A percentile compares a stretch with the other conserved stretches of the same genome.
phyloP scores from a whole-genome alignment of 495 filamentous ascomycete genomes.

The Physcia stellaris region DNA sequence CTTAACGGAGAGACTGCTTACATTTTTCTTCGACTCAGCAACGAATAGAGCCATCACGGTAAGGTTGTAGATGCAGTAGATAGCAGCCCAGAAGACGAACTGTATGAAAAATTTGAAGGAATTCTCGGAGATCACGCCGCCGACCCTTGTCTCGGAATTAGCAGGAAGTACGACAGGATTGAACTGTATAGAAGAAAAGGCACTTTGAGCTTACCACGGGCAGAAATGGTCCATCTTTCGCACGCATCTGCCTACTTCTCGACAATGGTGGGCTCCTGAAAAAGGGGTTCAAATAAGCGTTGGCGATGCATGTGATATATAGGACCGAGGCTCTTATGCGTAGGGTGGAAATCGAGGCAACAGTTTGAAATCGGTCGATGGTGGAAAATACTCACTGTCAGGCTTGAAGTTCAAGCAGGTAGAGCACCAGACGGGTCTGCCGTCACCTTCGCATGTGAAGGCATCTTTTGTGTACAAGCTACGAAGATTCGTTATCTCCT shows the following conservation, averaged over 20 bases:
- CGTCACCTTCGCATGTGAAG: conserved; percentile 69
- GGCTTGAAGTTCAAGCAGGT: conserved; percentile 71
- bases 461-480: conserved; percentile 65
- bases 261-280: conserved; percentile 77
- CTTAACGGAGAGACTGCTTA: conserved; percentile 3
- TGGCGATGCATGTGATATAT: too few relatives aligned
- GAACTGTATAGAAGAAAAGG: too few relatives aligned
- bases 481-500: conserved; percentile 23
- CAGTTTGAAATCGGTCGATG: too few relatives aligned
- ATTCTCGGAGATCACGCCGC: conserved; percentile 74
- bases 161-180: too few relatives aligned
- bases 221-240: conserved; percentile 90
- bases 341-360: too few relatives aligned
- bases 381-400: too few relatives aligned
- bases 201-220: conserved; percentile 73
- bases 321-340: too few relatives aligned
- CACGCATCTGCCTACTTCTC: conserved; percentile 66
- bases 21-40: conserved; percentile 24
- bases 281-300: too few relatives aligned
- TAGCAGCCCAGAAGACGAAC: conserved; percentile 55
- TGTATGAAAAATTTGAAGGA: conserved; percentile 85
- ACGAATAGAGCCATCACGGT: conserved; percentile 44
- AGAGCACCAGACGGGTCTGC: conserved; percentile 67
- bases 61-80: conserved; percentile 54
- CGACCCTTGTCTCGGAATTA: conserved; percentile 44